Percentiles rank a stretch among this genome's conserved stretches.
These are phyloP conservation scores for Tolypocladium ophioglossoides DNA, from an alignment of 2,329 filamentous ascomycete genomes.

Conservation along the genomic window DNA sequence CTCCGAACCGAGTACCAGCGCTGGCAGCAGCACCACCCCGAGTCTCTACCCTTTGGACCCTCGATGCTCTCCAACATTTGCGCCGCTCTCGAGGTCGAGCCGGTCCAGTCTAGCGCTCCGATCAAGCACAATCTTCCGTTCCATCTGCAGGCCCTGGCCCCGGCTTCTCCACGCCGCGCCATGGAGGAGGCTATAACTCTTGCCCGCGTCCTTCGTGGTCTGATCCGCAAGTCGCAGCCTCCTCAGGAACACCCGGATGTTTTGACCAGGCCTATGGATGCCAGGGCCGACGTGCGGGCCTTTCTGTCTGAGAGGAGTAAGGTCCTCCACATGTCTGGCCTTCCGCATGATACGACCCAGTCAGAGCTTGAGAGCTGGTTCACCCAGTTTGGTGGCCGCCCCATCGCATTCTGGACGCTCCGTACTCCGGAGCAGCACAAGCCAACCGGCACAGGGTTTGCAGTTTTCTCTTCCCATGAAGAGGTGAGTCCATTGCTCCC, in stretches of 20 bases:
- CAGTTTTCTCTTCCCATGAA: conserved; percentile 97
- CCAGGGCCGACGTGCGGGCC: conserved; percentile 87
- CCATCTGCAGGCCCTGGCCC: conserved; percentile 90
- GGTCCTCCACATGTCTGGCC: conserved; percentile 92
- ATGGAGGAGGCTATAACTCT: conserved; percentile 97
- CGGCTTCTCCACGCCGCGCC: conserved; percentile 86
- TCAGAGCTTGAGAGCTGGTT: conserved; percentile 99
- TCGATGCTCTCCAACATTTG: conserved; percentile 96
- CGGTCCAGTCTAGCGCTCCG: conserved; percentile 90
- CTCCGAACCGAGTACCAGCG: conserved; percentile 94
- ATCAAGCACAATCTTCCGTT: conserved; percentile 99
- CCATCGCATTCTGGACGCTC: conserved; percentile 98
- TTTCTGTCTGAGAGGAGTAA: conserved; percentile 96
- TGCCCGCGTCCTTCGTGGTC: conserved; percentile 78
- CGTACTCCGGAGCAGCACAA: conserved; percentile 98
- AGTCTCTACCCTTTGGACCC: conserved; percentile 92
- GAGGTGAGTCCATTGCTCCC: conserved; percentile 56
- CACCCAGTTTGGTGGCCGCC: conserved; percentile 93
- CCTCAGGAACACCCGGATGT: conserved; percentile 91
- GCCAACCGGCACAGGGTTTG: conserved; percentile 96
- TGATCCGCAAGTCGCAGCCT: conserved; percentile 94
- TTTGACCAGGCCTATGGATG: conserved; percentile 90
- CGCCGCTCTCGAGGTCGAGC: conserved; percentile 93
- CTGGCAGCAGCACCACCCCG: conserved; percentile 97
- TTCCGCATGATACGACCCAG: conserved; percentile 96